These are phyloP conservation scores for Mortierella alpina DNA, from an alignment of 192 early-diverging fungal species.

Conservation along the genomic window DNA sequence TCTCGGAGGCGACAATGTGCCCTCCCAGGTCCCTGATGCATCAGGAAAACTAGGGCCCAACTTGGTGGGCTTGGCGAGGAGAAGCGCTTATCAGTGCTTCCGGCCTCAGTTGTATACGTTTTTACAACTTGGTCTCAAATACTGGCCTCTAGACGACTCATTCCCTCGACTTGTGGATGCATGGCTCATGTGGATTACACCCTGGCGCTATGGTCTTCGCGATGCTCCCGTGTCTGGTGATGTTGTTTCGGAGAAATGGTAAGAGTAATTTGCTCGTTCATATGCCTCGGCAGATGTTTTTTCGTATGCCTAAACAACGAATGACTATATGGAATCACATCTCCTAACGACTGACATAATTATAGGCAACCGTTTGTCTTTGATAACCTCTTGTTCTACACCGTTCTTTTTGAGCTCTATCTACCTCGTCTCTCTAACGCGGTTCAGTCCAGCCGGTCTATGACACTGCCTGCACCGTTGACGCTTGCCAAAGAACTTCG, in stretches of 20 bases:
- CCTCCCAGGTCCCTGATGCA: constrained; percentile 17
- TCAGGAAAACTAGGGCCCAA: constrained; percentile 37
- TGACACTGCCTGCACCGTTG: constrained; percentile 21
- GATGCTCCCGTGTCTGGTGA: constrained; percentile 28
- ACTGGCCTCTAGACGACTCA: constrained; percentile 42
- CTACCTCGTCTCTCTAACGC: constrained; percentile 38
- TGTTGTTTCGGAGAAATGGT: constrained; percentile 41
- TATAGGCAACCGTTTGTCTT: constrained; percentile 49
- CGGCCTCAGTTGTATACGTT: constrained; percentile 45
- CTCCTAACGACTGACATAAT: not conserved
- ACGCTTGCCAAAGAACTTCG: constrained; percentile 32
- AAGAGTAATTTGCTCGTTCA: not conserved
- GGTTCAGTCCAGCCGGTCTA: constrained; percentile 14
- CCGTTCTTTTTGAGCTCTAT: constrained; percentile 24
- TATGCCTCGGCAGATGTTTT: not conserved
- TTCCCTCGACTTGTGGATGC: constrained; percentile 38
- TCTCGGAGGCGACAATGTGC: constrained; percentile 35
- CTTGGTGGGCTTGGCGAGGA: constrained; percentile 35
- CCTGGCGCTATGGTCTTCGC: constrained; percentile 44
- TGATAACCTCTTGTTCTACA: constrained; percentile 50
- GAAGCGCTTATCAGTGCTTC: constrained; percentile 46
- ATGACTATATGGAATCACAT: not conserved
- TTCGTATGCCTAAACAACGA: not conserved
- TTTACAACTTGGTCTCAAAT: constrained; percentile 21
- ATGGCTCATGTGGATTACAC: constrained; percentile 48